A percentile compares a stretch with the other conserved stretches of the same genome.
These are phyloP conservation scores for Copromyces sp. DNA, from an alignment of 495 filamentous ascomycete species.

Conservation along the genomic window DNA sequence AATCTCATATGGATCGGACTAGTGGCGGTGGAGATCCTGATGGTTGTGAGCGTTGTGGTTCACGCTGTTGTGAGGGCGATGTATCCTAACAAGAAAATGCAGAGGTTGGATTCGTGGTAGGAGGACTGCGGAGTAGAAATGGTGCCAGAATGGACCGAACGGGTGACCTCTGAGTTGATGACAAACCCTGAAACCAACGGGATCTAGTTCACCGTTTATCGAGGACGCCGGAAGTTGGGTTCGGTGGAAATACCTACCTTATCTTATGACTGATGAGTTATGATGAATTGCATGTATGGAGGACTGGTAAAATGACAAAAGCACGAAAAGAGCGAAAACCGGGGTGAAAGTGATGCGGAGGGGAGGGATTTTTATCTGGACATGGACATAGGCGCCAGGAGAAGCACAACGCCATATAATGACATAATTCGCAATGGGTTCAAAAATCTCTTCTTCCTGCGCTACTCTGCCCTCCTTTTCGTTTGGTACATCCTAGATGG, in stretches of 20 bases:
- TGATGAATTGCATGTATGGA: background rate
- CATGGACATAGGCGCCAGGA: background rate
- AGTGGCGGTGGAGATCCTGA: slow-evolving; percentile 30
- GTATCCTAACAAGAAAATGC: background rate
- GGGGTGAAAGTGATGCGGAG: background rate
- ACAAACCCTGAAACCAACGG: background rate
- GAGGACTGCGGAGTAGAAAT: background rate
- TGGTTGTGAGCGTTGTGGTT: slow-evolving; percentile 28
- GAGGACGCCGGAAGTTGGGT: background rate
- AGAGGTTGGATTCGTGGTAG: background rate
- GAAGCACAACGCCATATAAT: background rate
- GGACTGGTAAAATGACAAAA: background rate
- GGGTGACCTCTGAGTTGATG: background rate
- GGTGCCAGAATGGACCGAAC: background rate
- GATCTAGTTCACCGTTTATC: background rate
- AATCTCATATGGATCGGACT: slow-evolving; percentile 38
- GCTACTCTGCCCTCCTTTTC: background rate
- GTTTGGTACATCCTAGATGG: background rate
- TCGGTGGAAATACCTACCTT: background rate
- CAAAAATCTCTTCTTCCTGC: background rate
- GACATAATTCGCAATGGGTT: background rate
- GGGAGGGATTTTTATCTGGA: background rate
- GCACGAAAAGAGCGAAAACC: background rate
- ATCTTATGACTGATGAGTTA: background rate
- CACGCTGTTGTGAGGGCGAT: slow-evolving; percentile 16